A percentile compares a stretch with the other conserved stretches of the same genome.
phyloP scores from a whole-genome alignment of 1,139 yeast species.

The Fermentozyma sake region DNA sequence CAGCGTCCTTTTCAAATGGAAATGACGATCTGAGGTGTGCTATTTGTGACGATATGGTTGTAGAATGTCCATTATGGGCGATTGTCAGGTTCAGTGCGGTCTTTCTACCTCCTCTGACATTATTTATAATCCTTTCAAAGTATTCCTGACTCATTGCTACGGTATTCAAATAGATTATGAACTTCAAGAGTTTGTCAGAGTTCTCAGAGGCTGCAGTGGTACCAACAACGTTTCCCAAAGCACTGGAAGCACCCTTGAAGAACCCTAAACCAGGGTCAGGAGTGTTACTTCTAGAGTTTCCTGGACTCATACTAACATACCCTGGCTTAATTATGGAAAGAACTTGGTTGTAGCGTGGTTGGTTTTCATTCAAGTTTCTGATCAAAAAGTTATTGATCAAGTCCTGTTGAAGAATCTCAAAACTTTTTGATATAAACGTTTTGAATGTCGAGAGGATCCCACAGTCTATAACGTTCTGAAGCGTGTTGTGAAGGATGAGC shows the following conservation, averaged over 20 bases:
- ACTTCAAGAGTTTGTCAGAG: slow-evolving; percentile 40
- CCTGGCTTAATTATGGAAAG: slow-evolving; percentile 20
- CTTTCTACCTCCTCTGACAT: no score
- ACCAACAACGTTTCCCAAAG: slow-evolving; percentile 44
- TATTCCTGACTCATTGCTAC: slow-evolving; percentile 56
- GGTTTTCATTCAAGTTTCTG: slow-evolving; percentile 52
- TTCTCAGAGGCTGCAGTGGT: slow-evolving; percentile 19
- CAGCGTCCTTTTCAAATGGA: slow-evolving; percentile 54
- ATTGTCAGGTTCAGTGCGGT: no score
- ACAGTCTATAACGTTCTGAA: slow-evolving; percentile 56
- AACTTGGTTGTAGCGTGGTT: slow-evolving; percentile 47
- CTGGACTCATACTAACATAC: slow-evolving; percentile 18
- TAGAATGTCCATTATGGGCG: no score
- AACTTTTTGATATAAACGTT: slow-evolving; percentile 37
- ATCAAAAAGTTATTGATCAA: slow-evolving; percentile 37
- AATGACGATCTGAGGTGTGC: slow-evolving; percentile 15
- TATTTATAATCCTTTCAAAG: slow-evolving; percentile 43
- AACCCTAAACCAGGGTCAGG: slow-evolving; percentile 35
- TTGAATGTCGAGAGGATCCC: slow-evolving; percentile 56
- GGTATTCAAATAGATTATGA: slow-evolving; percentile 56
- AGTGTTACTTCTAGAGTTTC: slow-evolving; percentile 30
- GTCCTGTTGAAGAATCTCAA: slow-evolving; percentile 31
- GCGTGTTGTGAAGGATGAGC: slow-evolving; percentile 62
- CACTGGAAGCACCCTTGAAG: slow-evolving; percentile 44
- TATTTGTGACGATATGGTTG: slow-evolving; percentile 7